Evolutionary conservation across 1,284 basidiomycete species (phyloP), one percentile per base, ranked within the genome.

Genomic region (Cutaneotrichosporon mucoides): DNA sequence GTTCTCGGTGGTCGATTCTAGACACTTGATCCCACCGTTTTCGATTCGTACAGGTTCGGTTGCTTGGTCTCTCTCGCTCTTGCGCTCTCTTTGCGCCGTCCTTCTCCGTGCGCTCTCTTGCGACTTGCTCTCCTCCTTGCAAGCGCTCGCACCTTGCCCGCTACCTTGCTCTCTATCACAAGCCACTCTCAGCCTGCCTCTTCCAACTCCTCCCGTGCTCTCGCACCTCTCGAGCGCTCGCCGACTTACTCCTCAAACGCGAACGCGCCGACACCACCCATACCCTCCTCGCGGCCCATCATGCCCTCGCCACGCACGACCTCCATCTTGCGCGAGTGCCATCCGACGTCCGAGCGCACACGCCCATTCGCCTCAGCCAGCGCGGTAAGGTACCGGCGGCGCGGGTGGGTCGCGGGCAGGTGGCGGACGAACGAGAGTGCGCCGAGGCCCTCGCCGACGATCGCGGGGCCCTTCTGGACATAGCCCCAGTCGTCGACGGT

Each of bases 281-380:
- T 77, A 5, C 93, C 93, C 66, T 90, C 90, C 76, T 96, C 94
- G 12, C 91, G 84, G 4, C 92, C 93, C 41, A 95, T 80, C 84
- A 97, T 87, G 11, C 93, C 93, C 70, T 88, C 83, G 4, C 93
- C 93, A 67, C 89, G 86, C 59, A 97, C 76, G 56, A 96, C 90
- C 84, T 98, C 94, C 92, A 97, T 94, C 81, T 99, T 99, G 55
- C 92, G 81, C 40, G 89, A 86, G 78, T 97, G 92, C 94, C 95
- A 99, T 0, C 95, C 95, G 2, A 93, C 85, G 5, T 88, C 89
- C 69, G 88, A 91, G 68, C 84, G 88, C 3, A 96, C 93, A 68
- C 92, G 90, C 1, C 92, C 92, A 66, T 91, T 90, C 10, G 88
- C 86, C 64, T 87, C 83, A 11, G 89, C 86, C n/a, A 95, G 79